These are phyloP conservation scores for Royoungia palumana DNA, from an alignment of 768 basidiomycete genomes.

Conservation along the genomic window DNA sequence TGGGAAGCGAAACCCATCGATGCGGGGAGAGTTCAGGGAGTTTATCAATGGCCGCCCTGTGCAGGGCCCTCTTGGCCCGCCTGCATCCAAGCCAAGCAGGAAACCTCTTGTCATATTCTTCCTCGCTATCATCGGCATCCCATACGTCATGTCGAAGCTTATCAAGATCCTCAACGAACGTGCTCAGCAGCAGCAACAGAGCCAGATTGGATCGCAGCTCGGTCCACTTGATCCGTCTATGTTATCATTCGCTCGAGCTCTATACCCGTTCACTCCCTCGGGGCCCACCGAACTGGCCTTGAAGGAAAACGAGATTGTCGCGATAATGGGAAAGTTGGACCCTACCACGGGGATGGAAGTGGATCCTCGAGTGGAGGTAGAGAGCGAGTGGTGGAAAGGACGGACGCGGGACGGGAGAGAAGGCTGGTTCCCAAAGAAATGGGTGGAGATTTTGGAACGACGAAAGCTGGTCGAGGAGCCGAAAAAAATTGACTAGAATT, in stretches of 20 bases:
- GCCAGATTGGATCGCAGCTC: conserved; percentile 29
- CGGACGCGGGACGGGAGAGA: conserved; percentile 86
- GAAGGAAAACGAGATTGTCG: conserved; percentile 89
- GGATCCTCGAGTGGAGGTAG: conserved; percentile 56
- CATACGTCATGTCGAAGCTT: conserved; percentile 89
- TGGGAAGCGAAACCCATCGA: conserved; percentile 41
- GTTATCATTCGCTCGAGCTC: conserved; percentile 79
- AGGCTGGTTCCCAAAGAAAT: conserved; percentile 94
- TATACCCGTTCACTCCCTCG: conserved; percentile 73
- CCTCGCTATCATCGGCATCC: conserved; percentile 88
- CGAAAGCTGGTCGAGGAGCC: conserved; percentile 33
- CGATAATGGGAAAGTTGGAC: conserved; percentile 79
- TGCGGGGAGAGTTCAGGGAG: conserved; percentile 69
- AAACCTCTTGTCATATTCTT: conserved; percentile 94
- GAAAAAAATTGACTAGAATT: conserved; percentile 40
- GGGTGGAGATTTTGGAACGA: conserved; percentile 71
- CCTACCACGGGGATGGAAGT: conserved; percentile 65
- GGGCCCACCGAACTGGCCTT: conserved; percentile 77
- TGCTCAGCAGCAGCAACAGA: conserved; percentile 45
- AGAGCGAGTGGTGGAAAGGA: conserved; percentile 92
- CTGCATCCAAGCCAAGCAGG: conserved; percentile 64
- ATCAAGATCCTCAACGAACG: conserved; percentile 73
- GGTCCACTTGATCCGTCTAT: conserved; percentile 74
- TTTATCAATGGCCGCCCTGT: conserved; percentile 68
- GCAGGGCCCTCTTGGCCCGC: conserved; percentile 40